phyloP scores from a whole-genome alignment of 768 basidiomycete species.

The Lactarius hatsudake region DNA sequence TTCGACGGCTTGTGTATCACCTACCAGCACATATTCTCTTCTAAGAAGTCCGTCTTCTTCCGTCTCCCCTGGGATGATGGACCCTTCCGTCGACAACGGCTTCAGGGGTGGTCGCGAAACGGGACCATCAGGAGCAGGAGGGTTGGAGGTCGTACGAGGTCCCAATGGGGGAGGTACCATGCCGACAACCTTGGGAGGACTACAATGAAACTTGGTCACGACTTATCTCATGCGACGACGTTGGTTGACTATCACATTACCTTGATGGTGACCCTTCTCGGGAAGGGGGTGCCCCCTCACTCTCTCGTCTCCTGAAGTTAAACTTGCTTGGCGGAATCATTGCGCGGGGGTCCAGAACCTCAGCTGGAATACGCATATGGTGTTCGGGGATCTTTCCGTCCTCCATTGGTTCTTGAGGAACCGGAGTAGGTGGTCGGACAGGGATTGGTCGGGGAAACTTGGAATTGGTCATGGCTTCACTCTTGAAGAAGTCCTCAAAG shows the following conservation, averaged over 20 bases:
- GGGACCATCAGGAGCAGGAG: slow-evolving; percentile 5
- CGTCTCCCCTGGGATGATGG: slow-evolving; percentile 76
- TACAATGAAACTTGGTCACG: background rate
- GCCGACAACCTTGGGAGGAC: slow-evolving; percentile 4
- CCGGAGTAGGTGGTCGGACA: slow-evolving; percentile 34
- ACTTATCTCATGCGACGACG: background rate
- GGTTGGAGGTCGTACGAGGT: background rate
- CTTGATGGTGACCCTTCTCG: slow-evolving; percentile 16
- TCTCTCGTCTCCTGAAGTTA: slow-evolving; percentile 52
- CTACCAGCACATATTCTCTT: slow-evolving; percentile 92
- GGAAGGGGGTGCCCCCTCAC: slow-evolving; percentile 12
- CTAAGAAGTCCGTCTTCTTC: slow-evolving; percentile 79
- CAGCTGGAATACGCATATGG: slow-evolving; percentile 71
- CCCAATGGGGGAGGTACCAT: background rate
- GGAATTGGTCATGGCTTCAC: slow-evolving; percentile 69
- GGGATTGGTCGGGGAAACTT: slow-evolving; percentile 63
- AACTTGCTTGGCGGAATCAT: slow-evolving; percentile 84
- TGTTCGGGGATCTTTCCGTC: slow-evolving; percentile 59
- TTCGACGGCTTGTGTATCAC: slow-evolving; percentile 85
- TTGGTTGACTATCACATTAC: background rate
- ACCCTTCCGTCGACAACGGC: slow-evolving; percentile 52
- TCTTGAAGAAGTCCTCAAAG: slow-evolving; percentile 91
- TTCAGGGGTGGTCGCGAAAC: slow-evolving; percentile 22
- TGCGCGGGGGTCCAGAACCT: slow-evolving; percentile 74
- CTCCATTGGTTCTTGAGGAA: slow-evolving; percentile 28